Conservation (phyloP, 345 rosid genomes). For the Rhodamnia rubescens region DNA sequence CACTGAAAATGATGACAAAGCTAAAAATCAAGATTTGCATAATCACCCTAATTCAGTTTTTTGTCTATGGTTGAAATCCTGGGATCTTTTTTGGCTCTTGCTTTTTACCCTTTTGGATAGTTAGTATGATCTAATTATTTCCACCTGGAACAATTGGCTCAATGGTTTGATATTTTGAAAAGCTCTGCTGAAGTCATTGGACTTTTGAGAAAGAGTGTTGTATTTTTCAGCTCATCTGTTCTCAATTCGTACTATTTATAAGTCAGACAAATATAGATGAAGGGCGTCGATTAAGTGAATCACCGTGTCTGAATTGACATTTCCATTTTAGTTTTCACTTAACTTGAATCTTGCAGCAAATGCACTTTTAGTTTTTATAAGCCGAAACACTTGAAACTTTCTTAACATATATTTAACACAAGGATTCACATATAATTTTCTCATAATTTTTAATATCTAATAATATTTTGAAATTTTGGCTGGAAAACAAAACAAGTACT, state of each 20-base stretch:
- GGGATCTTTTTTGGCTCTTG: neutral
- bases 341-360: neutral
- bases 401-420: neutral
- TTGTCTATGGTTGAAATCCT: neutral
- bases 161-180: neutral
- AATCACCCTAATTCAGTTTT: neutral
- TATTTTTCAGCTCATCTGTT: neutral
- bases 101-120: neutral
- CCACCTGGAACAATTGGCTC: neutral
- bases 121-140: neutral
- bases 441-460: neutral
- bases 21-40: neutral
- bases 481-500: neutral
- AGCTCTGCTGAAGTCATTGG: neutral
- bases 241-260: neutral
- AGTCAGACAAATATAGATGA: neutral
- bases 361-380: neutral
- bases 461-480: neutral
- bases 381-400: neutral
- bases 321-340: neutral
- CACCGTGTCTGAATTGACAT: neutral
- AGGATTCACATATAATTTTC: neutral
- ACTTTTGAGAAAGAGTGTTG: neutral
- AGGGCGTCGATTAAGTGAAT: neutral
- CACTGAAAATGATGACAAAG: neutral